Percentiles rank a stretch among this genome's conserved stretches.
Evolutionary conservation across 805 yeast genomes (phyloP).

Genomic region (Candida palmyrensis): DNA sequence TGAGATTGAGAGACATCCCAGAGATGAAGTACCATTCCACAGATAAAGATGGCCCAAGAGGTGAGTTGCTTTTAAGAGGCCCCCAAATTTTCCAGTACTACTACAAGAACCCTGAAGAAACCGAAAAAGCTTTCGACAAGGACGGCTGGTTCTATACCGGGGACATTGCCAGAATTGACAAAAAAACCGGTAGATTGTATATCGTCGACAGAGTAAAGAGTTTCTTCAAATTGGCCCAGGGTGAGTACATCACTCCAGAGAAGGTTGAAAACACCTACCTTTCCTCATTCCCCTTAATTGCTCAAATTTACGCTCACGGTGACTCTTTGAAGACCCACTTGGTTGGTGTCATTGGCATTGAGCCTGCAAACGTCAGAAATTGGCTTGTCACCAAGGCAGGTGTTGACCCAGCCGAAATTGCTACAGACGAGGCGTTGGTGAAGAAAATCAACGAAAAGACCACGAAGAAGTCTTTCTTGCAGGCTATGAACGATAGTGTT

Average conservation of each 20-base stretch:
- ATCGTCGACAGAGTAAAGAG: constrained; percentile 49
- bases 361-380: constrained; percentile 12
- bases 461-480: constrained; percentile 16
- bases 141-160: constrained; percentile 60
- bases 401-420: constrained; percentile 7
- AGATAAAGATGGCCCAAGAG: constrained; percentile 33
- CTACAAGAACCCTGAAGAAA: constrained; percentile 45
- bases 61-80: constrained; percentile 56
- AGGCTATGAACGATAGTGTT: constrained; percentile 17
- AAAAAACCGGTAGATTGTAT: constrained; percentile 25
- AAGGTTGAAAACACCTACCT: constrained; percentile 29
- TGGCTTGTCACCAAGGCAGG: constrained; percentile 16
- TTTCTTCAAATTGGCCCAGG: constrained; percentile 41
- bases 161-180: constrained; percentile 34
- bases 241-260: constrained; percentile 41
- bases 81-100: constrained; percentile 51
- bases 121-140: constrained; percentile 36
- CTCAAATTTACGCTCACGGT: constrained; percentile 30
- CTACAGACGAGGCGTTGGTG: constrained; percentile 8
- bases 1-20: constrained; percentile 56
- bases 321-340: constrained; percentile 22
- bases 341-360: constrained; percentile 26
- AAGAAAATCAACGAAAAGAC: constrained; percentile 11
- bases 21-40: constrained; percentile 47
- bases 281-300: constrained; percentile 21